Percentiles rank a stretch among this genome's conserved stretches.
These are phyloP conservation scores for Sugiyamaella smithiae DNA, from an alignment of 805 yeast species.

Conservation along the genomic window DNA sequence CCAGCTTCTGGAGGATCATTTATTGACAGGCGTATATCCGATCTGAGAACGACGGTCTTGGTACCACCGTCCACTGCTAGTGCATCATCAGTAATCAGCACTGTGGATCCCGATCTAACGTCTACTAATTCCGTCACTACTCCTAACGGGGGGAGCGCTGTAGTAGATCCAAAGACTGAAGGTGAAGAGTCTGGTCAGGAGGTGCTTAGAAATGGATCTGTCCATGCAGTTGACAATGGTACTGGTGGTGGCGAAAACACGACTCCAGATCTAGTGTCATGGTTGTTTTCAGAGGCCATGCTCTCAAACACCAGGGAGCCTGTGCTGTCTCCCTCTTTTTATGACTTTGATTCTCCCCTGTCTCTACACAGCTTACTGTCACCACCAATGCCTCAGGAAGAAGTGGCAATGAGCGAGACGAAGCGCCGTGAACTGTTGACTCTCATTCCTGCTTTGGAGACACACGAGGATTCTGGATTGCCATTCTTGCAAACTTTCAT, in stretches of 20 bases:
- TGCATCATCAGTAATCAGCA: neutral
- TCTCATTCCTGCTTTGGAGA: constrained; percentile 33
- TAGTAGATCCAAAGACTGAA: no score
- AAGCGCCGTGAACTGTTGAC: constrained; percentile 28
- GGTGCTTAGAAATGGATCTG: no score
- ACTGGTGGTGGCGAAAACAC: neutral
- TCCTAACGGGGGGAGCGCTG: no score
- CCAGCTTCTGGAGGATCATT: constrained; percentile 5
- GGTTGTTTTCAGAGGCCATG: constrained; percentile 38
- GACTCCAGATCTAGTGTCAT: constrained; percentile 32
- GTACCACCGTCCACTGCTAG: neutral
- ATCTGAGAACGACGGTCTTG: constrained; percentile 17
- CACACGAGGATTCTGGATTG: constrained; percentile 37
- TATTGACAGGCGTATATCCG: constrained; percentile 16
- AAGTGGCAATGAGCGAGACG: constrained; percentile 35
- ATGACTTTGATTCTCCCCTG: constrained; percentile 37
- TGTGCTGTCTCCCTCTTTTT: constrained; percentile 27
- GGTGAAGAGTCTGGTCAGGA: no score
- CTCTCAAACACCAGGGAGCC: constrained; percentile 29
- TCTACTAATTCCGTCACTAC: no score
- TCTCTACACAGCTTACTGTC: constrained; percentile 40
- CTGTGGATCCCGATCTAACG: constrained; percentile 7
- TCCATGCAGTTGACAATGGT: no score
- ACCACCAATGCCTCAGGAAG: constrained; percentile 36
- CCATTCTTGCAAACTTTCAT: constrained; percentile 31